Evolutionary conservation across 2,329 filamentous ascomycete species (phyloP), one percentile per base, ranked within the genome.

Genomic region (Fusarium pseudonygamai): DNA sequence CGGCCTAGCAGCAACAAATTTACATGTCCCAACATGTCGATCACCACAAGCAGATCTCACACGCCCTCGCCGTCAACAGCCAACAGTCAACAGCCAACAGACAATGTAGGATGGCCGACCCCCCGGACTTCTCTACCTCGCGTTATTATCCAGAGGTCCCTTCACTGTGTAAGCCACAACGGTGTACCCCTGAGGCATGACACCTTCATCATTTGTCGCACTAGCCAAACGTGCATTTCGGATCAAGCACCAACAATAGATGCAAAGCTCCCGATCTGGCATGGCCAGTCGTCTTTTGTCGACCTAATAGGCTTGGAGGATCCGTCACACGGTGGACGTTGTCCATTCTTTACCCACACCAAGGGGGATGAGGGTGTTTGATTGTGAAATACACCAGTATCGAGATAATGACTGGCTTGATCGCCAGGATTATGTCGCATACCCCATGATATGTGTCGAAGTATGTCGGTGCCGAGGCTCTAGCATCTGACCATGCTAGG

Each of bases 141-240:
- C 34, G 32, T 67, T 61, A 42, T 67, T 37, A 37, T 67, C 30
- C 34, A 37, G 26, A 28, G 40, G 61, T 50, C 42, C 42, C 53
- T 58, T 43, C 36, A 37, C 40, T 18, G 42, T 57, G 43, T 56
- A 60, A 71, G 64, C 67, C 74, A 69, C 64, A 75, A 61, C 67
- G 71, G 47, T 49, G 60, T 46, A 43, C 66, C 60, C 62, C 66
- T 75, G 60, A 60, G 52, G 55, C 59, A 50, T 64, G 59, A 62
- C 60, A 59, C 72, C 64, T 64, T 69, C 50, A 40, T 60, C 56
- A 70, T 69, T 75, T 65, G 75, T 60, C 43, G 47, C 61, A 60
- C 40, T 64, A 69, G 42, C 67, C 53, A 53, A 75, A 55, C 47
- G 22, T 62, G 69, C 67, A 76, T 71, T 28, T 52, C 56, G 47